Percentiles rank a stretch among this genome's conserved stretches.
These are phyloP conservation scores for Penicillium sp. DNA, from an alignment of 2,329 filamentous ascomycete species.

Conservation along the genomic window DNA sequence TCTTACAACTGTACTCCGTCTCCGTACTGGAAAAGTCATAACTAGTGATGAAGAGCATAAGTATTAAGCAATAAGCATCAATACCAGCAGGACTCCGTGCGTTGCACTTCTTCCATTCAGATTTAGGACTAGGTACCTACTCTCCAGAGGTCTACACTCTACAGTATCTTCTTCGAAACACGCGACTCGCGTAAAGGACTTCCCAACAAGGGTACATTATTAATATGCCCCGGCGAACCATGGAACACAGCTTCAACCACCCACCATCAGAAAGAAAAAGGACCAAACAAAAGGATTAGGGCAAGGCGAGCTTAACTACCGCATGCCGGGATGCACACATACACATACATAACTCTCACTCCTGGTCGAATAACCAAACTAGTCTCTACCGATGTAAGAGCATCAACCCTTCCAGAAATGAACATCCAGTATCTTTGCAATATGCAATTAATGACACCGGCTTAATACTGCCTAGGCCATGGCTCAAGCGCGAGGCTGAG, in stretches of 20 bases:
- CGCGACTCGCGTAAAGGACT: constrained; percentile 2
- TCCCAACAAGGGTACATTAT: constrained; percentile 15
- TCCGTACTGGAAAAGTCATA: too few species aligned
- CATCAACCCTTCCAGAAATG: too few species aligned
- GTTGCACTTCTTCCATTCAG: neutral
- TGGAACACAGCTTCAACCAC: constrained; percentile 16
- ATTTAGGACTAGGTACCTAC: neutral
- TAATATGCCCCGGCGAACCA: constrained; percentile 15
- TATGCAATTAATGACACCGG: neutral
- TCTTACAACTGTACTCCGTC: neutral
- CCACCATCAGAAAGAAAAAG: constrained; percentile 1
- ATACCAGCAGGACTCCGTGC: neutral
- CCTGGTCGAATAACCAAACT: too few species aligned
- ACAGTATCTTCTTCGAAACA: neutral
- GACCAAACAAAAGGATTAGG: neutral
- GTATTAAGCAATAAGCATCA: neutral
- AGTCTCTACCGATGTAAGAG: too few species aligned
- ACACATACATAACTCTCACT: neutral
- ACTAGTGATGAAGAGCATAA: too few species aligned
- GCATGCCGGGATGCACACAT: neutral
- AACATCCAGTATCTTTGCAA: neutral
- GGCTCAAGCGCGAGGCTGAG: constrained; percentile 20
- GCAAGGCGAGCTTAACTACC: neutral
- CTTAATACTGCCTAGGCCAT: neutral
- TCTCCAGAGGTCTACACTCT: neutral